Evolutionary conservation across 345 rosid genomes (phyloP), one percentile per base, ranked within the genome.

Genomic region (Arabidopsis thaliana): DNA sequence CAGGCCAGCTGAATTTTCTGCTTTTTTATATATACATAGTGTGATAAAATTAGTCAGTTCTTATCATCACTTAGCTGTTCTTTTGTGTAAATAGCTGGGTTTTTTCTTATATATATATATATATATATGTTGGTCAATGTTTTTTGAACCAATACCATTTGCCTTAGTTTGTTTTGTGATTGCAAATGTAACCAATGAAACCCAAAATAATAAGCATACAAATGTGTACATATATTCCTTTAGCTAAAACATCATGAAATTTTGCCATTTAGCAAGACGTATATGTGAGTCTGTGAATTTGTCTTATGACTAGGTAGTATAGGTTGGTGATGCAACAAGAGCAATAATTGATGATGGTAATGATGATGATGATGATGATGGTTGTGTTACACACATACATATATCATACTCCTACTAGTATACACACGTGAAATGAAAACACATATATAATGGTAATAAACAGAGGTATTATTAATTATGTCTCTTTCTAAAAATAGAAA

Each of bases 401-500:
- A 36, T 50, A 38, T 50, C 3, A 14, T n/a, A 14, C 14, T 45
- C 55, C 37, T 58, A n/a, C 50, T 51, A 38, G 37, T 13, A 20
- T 42, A 60, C 38, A 68, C 48, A 60, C 25, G 57, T 68, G 36
- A 61, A 42, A 24, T 42, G 44, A 25, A 65, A 75, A 49, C 50
- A 52, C 78, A 66, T 48, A 20, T 16, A 48, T 48, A 58, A 74
- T 76, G 74, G 49, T 76, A 52, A 60, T 59, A 69, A 55, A 70
- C 59, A 70, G 59, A 69, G 40, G 44, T 75, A 28, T 69, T 37
- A 69, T 69, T 69, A 77, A 70, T 53, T 36, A 63, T 69, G 75
- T 76, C 71, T 69, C 65, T 76, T 76, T 69, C 80, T 56, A 16
- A 38, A 69, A 63, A 37, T 56, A 70, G 80, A 77, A 63, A 55